A percentile compares a stretch with the other conserved stretches of the same genome.
phyloP scores from a whole-genome alignment of 257 asterid genomes.

The Sherardia arvensis region DNA sequence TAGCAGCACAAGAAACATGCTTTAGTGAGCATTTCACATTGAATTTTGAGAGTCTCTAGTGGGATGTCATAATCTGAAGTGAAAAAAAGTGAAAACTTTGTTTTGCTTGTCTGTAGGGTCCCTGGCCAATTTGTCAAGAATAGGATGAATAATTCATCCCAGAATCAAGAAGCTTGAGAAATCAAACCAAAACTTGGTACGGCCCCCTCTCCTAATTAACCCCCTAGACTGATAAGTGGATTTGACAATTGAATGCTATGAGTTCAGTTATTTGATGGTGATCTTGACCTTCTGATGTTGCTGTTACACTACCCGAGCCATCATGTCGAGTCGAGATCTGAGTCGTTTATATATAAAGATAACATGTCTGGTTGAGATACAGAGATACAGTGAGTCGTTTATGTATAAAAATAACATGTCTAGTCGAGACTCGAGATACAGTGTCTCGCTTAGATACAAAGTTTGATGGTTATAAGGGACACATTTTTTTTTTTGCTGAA shows the following conservation, averaged over 20 bases:
- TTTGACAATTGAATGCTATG: neutral
- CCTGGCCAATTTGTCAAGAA: slow-evolving; percentile 6
- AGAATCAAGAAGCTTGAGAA: slow-evolving; percentile 5
- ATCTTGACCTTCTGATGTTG: neutral
- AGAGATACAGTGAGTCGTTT: too few species aligned
- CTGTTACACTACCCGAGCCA: neutral
- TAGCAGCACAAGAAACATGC: slow-evolving; percentile 2
- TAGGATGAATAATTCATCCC: slow-evolving; percentile 22
- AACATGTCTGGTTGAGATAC: too few species aligned
- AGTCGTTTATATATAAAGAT: neutral
- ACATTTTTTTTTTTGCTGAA: too few species aligned
- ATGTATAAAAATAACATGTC: too few species aligned
- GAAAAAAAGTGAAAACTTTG: neutral
- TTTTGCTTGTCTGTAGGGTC: slow-evolving; percentile 9
- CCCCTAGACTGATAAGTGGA: neutral
- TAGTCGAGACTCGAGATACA: too few species aligned
- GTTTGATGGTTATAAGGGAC: too few species aligned
- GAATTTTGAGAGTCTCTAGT: slow-evolving; percentile 1
- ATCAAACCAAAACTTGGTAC: neutral
- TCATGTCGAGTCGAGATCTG: neutral
- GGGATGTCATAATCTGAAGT: neutral
- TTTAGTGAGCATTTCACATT: neutral
- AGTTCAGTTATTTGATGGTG: neutral
- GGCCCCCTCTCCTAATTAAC: neutral
- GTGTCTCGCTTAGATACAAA: too few species aligned